phyloP scores from a whole-genome alignment of 371 early-diverging fungal species.

The Rhizopus stolonifer region DNA sequence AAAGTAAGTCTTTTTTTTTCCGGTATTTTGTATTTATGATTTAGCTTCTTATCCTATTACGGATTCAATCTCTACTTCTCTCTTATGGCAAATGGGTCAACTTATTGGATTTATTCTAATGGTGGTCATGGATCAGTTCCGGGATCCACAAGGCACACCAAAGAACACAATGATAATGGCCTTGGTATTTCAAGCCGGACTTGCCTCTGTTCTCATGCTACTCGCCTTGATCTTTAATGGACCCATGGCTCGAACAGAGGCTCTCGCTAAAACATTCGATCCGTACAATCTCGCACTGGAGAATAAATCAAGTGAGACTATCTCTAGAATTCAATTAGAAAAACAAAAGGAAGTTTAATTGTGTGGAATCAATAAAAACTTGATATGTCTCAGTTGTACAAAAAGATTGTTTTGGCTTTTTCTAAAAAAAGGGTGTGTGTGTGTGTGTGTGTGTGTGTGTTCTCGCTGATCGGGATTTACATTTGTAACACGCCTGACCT shows the following conservation, averaged over 20 bases:
- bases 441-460: background rate
- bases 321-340: background rate
- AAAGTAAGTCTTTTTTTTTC: conserved; percentile 25
- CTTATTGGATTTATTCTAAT: conserved; percentile 34
- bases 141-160: conserved; percentile 36
- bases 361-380: no score
- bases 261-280: background rate
- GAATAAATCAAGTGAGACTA: conserved; percentile 6
- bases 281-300: background rate
- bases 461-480: no score
- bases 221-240: conserved; percentile 38
- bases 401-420: background rate
- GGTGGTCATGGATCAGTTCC: conserved; percentile 35
- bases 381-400: no score
- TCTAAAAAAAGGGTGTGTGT: background rate
- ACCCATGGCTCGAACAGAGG: conserved; percentile 26
- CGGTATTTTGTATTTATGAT: background rate
- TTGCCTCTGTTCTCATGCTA: conserved; percentile 28
- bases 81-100: conserved; percentile 41
- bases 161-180: conserved; percentile 36
- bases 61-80: conserved; percentile 39
- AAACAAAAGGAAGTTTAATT: background rate
- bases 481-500: no score
- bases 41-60: conserved; percentile 36
- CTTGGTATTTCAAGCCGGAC: conserved; percentile 39